A percentile compares a stretch with the other conserved stretches of the same genome.
phyloP scores from a whole-genome alignment of 2,329 filamentous ascomycete species.

The Diaporthe amygdali region DNA sequence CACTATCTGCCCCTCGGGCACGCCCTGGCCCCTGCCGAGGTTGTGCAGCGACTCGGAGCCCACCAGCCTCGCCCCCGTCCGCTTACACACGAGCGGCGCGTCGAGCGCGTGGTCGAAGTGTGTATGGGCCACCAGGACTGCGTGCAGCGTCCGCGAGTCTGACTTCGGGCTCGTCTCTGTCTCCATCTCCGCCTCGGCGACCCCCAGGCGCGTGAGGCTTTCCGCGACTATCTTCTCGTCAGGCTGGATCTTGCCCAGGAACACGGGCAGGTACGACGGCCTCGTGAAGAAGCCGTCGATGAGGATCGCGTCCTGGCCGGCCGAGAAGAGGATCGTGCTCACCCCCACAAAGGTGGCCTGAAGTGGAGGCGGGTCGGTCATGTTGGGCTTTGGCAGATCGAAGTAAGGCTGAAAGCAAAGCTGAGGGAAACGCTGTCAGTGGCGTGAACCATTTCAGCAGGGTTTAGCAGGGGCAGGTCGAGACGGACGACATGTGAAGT shows the following conservation, averaged over 20 bases:
- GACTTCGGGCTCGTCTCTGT: neutral
- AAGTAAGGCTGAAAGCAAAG: neutral
- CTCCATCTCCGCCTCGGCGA: neutral
- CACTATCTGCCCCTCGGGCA: neutral
- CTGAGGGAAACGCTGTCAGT: neutral
- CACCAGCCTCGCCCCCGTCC: neutral
- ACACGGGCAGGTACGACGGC: slow-evolving; percentile 22
- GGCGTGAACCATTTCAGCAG: neutral
- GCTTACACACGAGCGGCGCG: slow-evolving; percentile 1
- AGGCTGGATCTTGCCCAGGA: neutral
- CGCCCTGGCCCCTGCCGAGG: slow-evolving; percentile 1
- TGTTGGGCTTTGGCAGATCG: neutral
- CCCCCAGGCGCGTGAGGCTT: neutral
- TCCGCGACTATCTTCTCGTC: neutral
- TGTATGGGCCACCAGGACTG: neutral
- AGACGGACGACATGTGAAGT: neutral
- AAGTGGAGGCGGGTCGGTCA: neutral
- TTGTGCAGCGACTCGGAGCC: slow-evolving; percentile 3
- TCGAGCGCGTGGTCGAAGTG: slow-evolving; percentile 4
- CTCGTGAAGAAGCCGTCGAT: slow-evolving; percentile 32
- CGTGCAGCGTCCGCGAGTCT: neutral
- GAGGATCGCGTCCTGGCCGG: slow-evolving; percentile 15
- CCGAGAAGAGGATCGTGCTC: neutral
- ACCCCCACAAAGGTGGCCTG: neutral
- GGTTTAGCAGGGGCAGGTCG: too few species aligned